Percentiles rank a stretch among this genome's conserved stretches.
Conservation (phyloP, 257 asterid species). For the Solanum pinnatisectum region DNA sequence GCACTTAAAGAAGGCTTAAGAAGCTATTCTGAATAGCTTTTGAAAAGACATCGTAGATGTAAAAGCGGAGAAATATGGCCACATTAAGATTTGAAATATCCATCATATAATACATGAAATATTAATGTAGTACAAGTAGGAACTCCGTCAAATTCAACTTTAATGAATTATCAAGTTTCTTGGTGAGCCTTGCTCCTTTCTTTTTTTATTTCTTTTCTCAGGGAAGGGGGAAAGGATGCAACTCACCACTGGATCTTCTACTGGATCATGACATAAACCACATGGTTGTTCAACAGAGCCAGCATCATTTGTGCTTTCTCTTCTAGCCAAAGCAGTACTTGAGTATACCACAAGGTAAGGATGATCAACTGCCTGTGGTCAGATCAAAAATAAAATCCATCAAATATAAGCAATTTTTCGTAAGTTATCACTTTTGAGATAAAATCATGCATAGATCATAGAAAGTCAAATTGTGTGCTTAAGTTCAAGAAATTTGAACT, state of each 20-base stretch:
- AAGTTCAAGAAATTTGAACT: neutral
- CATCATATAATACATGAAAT: neutral
- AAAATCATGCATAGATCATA: neutral
- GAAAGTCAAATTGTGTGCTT: neutral
- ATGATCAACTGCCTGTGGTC: slow-evolving; percentile 88
- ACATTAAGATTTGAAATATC: neutral
- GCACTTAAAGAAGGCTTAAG: neutral
- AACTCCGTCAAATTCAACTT: neutral
- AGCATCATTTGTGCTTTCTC: slow-evolving; percentile 33
- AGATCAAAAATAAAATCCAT: slow-evolving; percentile 7
- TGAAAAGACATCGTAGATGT: neutral
- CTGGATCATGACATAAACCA: slow-evolving; percentile 60
- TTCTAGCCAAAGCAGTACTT: slow-evolving; percentile 45
- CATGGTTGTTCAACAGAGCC: slow-evolving; percentile 37
- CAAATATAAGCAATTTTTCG: neutral
- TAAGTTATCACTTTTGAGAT: neutral
- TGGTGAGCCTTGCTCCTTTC: neutral
- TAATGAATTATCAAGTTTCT: neutral
- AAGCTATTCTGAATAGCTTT: neutral
- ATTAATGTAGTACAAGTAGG: neutral
- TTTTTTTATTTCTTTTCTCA: neutral
- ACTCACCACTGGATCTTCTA: slow-evolving; percentile 76
- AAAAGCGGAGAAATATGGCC: neutral
- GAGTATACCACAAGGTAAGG: slow-evolving; percentile 96
- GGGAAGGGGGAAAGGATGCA: neutral